A percentile compares a stretch with the other conserved stretches of the same genome.
Evolutionary conservation across 345 rosid genomes (phyloP).

Genomic region (Cardiospermum halicacabum): DNA sequence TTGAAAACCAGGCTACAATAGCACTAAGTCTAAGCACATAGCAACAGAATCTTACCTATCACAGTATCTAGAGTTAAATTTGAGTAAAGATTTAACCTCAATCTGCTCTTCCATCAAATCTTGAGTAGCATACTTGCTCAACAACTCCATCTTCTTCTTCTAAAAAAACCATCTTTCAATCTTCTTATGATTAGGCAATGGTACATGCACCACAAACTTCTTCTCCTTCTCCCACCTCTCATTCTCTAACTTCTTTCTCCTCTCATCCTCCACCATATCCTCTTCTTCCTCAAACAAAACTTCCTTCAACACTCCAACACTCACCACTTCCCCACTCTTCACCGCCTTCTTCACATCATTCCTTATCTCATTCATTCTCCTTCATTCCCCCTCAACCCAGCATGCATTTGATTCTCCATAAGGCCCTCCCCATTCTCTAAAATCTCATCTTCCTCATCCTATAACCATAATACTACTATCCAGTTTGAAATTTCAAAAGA

Average conservation of each 20-base stretch:
- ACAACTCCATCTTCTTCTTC: slow-evolving; percentile 87
- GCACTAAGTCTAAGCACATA: neutral
- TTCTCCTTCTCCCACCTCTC: slow-evolving; percentile 52
- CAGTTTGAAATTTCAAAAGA: neutral
- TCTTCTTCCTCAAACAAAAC: slow-evolving; percentile 91
- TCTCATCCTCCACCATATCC: slow-evolving; percentile 55
- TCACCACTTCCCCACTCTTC: slow-evolving; percentile 62
- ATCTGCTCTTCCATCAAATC: slow-evolving; percentile 71
- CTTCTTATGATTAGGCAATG: slow-evolving; percentile 87
- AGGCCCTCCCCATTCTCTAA: slow-evolving; percentile 70
- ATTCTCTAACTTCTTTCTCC: slow-evolving; percentile 44
- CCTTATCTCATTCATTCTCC: slow-evolving; percentile 74
- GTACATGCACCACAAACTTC: slow-evolving; percentile 88
- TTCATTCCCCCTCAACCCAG: slow-evolving; percentile 61
- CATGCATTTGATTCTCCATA: slow-evolving; percentile 59
- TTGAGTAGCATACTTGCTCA: slow-evolving; percentile 68
- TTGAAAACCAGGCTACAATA: neutral
- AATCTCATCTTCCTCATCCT: slow-evolving; percentile 93
- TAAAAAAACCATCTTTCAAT: slow-evolving; percentile 87
- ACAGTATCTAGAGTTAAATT: slow-evolving; percentile 51
- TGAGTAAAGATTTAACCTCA: slow-evolving; percentile 85
- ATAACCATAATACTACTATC: no score
- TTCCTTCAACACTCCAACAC: slow-evolving; percentile 52
- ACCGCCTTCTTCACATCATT: slow-evolving; percentile 77
- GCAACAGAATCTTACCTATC: neutral